Base-by-base conservation (phyloP, 148 eudicot genomes). In the Rheum nobile region DNA sequence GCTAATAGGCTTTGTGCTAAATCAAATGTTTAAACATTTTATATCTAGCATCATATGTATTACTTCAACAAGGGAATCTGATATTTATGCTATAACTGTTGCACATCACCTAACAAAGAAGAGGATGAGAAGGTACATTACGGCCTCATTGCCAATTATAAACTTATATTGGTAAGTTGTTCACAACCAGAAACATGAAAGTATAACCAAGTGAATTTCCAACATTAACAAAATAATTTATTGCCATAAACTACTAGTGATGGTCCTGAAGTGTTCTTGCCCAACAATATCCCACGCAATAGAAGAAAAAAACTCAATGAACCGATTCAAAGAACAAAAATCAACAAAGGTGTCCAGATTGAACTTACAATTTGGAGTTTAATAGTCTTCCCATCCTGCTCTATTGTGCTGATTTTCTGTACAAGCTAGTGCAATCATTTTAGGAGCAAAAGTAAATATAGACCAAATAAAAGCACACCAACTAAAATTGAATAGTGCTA, bases 341-440 rank as follows among this genome's bases (percentile, higher is more conserved):
- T 7, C 47, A 48, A 73, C 21, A 72, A 4, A 11, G 26, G 29
- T 10, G 11, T 26, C 48, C 4, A n/a, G 10, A 50, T 22, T n/a
- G n/a, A n/a, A 71, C 86, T 78, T 78, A 83, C 86, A 55, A 83
- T 83, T 79, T 83, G 86, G 76, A 83, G 86, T 80, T 83, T 83
- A 37, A 83, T 80, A 44, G 83, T 83, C 48, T 83, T 83, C 21
- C 80, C 86, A 76, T 83, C 86, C 76, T 83, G 86, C 76, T 83
- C 83, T 41, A 83, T 79, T 1, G 86, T 83, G 54, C 86, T 83
- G 31, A 83, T 83, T 83, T 83, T 83, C 86, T 83, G 72, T 65
- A 76, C 19, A 59, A n/a, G n/a, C n/a, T n/a, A 67, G 37, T 24
- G 3, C 43, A 37, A 69, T 38, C 19, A 24, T 8, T 32, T 39